Evolutionary conservation across 306 rosid species (phyloP).

Genomic region (Trichosanthes cucumerina): DNA sequence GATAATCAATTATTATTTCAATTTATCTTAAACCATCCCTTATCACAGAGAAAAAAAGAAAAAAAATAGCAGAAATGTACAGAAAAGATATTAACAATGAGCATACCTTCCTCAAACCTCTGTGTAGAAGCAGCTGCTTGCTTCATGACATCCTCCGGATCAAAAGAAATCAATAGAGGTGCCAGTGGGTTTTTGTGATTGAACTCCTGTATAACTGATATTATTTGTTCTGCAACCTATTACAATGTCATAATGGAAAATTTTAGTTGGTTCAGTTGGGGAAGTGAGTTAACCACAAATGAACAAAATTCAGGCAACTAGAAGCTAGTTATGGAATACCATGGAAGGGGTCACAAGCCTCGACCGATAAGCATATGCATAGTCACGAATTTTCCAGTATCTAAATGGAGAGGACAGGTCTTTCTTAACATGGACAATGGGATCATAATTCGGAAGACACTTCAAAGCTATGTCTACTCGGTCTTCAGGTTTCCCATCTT

Average conservation of each 20-base stretch:
- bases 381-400: slow-evolving; percentile 93
- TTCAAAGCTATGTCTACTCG: slow-evolving; percentile 61
- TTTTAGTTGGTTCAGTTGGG: neutral
- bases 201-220: slow-evolving; percentile 55
- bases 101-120: slow-evolving; percentile 79
- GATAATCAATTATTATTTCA: slow-evolving; percentile 6
- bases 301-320: neutral
- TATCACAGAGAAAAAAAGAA: neutral
- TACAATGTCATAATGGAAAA: neutral
- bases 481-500: slow-evolving; percentile 61
- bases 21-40: neutral
- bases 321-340: slow-evolving; percentile 25
- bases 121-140: slow-evolving; percentile 83
- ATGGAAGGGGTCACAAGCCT: slow-evolving; percentile 57
- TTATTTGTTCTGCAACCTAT: slow-evolving; percentile 70
- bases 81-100: neutral
- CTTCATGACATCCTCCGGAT: slow-evolving; percentile 59
- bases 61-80: neutral
- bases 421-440: slow-evolving; percentile 30
- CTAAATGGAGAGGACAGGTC: slow-evolving; percentile 34
- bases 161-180: slow-evolving; percentile 73
- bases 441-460: slow-evolving; percentile 75
- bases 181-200: slow-evolving; percentile 32
- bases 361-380: slow-evolving; percentile 77
- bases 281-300: neutral